Percentiles rank a stretch among this genome's conserved stretches.
Evolutionary conservation across 1,284 basidiomycete genomes (phyloP).

Genomic region (Meira nashicola): DNA sequence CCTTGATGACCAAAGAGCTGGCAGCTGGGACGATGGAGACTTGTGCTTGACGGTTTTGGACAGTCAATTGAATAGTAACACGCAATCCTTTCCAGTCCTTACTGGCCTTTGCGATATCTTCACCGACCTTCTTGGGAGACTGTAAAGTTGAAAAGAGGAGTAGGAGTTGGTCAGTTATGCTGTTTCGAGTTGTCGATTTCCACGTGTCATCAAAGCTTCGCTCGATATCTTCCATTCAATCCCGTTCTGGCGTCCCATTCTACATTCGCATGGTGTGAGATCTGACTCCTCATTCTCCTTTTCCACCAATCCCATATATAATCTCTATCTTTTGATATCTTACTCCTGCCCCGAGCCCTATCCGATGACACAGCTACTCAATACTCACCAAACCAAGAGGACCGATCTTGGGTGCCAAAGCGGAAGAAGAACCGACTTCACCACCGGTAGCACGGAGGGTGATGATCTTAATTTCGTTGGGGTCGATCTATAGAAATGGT

Average conservation of each 20-base stretch:
- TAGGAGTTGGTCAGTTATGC: not conserved
- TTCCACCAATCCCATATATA: not conserved
- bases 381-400: slow-evolving; percentile 91
- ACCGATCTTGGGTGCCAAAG: slow-evolving; percentile 99
- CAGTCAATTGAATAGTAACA: slow-evolving; percentile 97
- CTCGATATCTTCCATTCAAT: too few relatives aligned
- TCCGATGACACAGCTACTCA: not conserved
- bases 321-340: not conserved
- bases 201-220: not conserved
- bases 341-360: not conserved
- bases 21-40: slow-evolving; percentile 97
- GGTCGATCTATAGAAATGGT: slow-evolving; percentile 59
- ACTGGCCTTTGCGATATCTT: slow-evolving; percentile 99
- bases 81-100: slow-evolving; percentile 99
- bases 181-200: not conserved
- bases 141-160: slow-evolving; percentile 50
- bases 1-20: slow-evolving; percentile 94
- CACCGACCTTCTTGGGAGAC: slow-evolving; percentile 99
- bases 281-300: not conserved
- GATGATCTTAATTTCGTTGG: slow-evolving; percentile 94
- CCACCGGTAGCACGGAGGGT: slow-evolving; percentile 98
- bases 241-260: not conserved
- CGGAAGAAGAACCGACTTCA: slow-evolving; percentile 98
- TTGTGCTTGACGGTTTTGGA: slow-evolving; percentile 98
- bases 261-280: not conserved